Conservation (phyloP, 192 early-diverging fungal species). For the Phlyctochytrium bullatum region DNA sequence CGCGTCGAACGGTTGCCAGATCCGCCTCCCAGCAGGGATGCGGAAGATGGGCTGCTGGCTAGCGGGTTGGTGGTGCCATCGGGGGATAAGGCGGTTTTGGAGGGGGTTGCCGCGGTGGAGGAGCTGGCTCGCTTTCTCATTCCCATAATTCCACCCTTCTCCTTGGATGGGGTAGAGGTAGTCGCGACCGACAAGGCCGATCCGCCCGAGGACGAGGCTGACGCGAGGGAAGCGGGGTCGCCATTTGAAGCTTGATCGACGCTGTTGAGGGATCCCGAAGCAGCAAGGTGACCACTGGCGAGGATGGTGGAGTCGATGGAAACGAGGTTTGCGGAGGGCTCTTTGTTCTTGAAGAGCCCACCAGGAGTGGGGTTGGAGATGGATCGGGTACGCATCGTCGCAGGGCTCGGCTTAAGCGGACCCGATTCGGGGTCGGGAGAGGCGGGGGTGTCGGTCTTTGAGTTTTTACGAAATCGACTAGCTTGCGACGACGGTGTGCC, state of each 20-base stretch:
- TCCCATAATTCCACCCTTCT: neutral
- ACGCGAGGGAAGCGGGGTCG: neutral
- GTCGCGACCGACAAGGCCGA: neutral
- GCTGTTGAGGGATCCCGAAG: neutral
- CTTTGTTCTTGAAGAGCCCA: neutral
- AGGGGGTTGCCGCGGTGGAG: neutral
- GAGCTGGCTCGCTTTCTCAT: slow-evolving; percentile 3
- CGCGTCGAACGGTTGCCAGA: neutral
- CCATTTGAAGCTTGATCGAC: neutral
- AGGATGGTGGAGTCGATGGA: neutral
- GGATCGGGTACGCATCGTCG: slow-evolving; percentile 1
- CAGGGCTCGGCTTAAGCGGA: too few species aligned
- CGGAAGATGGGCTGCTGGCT: neutral
- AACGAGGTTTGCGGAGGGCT: neutral
- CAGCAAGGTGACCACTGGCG: neutral
- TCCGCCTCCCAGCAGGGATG: neutral
- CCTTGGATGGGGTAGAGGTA: neutral
- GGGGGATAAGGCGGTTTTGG: neutral
- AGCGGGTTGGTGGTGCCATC: neutral
- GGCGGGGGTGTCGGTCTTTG: too few species aligned
- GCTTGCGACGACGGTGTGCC: too few species aligned
- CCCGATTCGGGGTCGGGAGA: too few species aligned
- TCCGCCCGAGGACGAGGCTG: neutral
- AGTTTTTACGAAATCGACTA: too few species aligned
- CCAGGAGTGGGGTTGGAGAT: slow-evolving; percentile 4